phyloP scores from a whole-genome alignment of 2,329 filamentous ascomycete genomes.

The Penicillium psychrosexuale region DNA sequence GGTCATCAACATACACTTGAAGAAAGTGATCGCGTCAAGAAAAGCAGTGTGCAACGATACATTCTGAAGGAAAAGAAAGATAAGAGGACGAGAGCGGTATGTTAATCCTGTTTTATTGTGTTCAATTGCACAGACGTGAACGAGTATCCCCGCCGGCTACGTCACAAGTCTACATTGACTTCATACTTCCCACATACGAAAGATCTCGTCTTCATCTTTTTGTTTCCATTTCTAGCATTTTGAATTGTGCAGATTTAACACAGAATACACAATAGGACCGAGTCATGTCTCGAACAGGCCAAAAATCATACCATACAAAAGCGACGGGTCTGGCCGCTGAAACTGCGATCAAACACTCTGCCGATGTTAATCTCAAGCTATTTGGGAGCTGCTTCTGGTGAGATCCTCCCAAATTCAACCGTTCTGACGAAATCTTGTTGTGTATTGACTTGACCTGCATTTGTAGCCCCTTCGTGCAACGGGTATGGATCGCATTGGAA shows the following conservation, averaged over 20 bases:
- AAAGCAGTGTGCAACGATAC: slow-evolving; percentile 70
- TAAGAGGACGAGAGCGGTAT: slow-evolving; percentile 58
- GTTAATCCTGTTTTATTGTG: slow-evolving; percentile 28
- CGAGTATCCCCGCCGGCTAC: slow-evolving; percentile 18
- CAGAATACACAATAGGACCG: slow-evolving; percentile 16
- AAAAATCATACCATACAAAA: slow-evolving; percentile 70
- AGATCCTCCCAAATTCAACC: neutral
- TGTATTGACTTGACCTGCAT: slow-evolving; percentile 5
- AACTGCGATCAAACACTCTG: slow-evolving; percentile 68
- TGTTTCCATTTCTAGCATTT: slow-evolving; percentile 1
- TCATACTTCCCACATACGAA: neutral
- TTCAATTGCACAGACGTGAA: slow-evolving; percentile 6
- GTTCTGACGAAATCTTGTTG: neutral
- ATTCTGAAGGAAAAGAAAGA: slow-evolving; percentile 64
- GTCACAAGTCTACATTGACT: slow-evolving; percentile 17
- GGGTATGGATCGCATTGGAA: slow-evolving; percentile 86
- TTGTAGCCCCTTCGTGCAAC: slow-evolving; percentile 77
- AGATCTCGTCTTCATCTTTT: neutral
- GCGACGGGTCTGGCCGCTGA: slow-evolving; percentile 67
- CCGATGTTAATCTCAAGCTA: slow-evolving; percentile 68
- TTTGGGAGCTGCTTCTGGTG: slow-evolving; percentile 83
- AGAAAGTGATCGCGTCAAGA: slow-evolving; percentile 76
- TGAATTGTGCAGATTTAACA: slow-evolving; percentile 14
- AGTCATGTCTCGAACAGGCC: slow-evolving; percentile 50
- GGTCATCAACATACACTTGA: slow-evolving; percentile 72